Base-by-base conservation (phyloP, 345 rosid genomes). In the Zanthoxylum bungeanum region DNA sequence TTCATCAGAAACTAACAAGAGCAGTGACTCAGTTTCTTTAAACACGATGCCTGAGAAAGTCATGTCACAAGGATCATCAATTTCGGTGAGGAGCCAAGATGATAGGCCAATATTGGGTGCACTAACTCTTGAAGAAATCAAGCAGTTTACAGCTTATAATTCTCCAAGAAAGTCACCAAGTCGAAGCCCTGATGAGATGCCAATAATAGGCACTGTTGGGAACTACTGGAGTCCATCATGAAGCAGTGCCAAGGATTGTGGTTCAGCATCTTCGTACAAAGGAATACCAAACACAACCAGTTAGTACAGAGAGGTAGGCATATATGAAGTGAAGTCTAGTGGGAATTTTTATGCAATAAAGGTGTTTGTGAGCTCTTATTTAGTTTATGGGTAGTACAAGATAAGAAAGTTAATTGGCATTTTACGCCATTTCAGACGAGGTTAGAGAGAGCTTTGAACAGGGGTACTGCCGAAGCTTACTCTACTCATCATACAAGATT, bases 261-360 rank as follows among this genome's bases (percentile, higher is more conserved):
- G 69, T 64, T 84, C 94, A 28, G 81, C 64, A 27, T 76, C 91
- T 69, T 83, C 98, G 17, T 85, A 80, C 72, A 96, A 93, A 81
- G 97, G 98, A 58, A 89, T 88, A 75, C 97, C 98, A 4, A 96
- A 89, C 82, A 87, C 96, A 30, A 91, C 83, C 63, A 93, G 98
- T 85, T 91, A 93, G 82, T 96, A 93, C 73, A 81, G 88, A 84
- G 99, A 96, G 98, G 99, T 91, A 87, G n/a, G n/a, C n/a, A n/a
- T n/a, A n/a, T 59, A 27, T 51, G 44, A 64, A 76, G 59, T 75
- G 75, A 71, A 50, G 19, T 31, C 44, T 68, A 39, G n/a, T 42
- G 60, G 59, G 31, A 27, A 28, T 60, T 27, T 25, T 68, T 24
- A 61, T 37, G 60, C 31, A 34, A 2, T 71, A 46, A 31, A 31